These are phyloP conservation scores for Serendipita sp. DNA, from an alignment of 768 basidiomycete species.

Conservation along the genomic window DNA sequence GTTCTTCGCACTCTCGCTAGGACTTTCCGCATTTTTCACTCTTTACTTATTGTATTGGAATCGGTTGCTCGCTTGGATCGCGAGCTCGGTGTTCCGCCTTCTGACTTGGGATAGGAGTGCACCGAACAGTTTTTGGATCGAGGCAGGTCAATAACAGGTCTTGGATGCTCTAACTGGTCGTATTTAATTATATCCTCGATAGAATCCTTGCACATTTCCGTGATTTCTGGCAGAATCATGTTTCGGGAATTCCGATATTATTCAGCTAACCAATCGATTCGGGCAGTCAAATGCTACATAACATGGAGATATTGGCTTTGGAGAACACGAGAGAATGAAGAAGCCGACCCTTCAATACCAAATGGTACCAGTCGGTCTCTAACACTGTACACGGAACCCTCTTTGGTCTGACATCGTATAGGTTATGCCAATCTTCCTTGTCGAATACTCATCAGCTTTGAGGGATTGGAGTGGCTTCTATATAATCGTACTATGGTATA, in stretches of 20 bases:
- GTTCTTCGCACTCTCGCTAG: constrained; percentile 3
- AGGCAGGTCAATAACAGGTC: constrained; percentile 14
- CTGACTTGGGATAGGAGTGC: constrained; percentile 62
- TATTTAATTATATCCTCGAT: neutral
- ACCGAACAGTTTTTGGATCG: constrained; percentile 60
- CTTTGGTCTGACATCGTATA: neutral
- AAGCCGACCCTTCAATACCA: constrained; percentile 31
- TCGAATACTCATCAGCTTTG: constrained; percentile 59
- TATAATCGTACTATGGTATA: constrained; percentile 83
- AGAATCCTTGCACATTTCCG: constrained; percentile 88
- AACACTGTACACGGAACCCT: neutral
- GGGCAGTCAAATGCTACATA: constrained; percentile 66
- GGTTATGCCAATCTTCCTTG: constrained; percentile 34
- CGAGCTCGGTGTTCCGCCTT: constrained; percentile 50
- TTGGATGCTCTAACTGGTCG: neutral
- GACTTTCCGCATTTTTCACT: constrained; percentile 18
- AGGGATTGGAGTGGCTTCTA: constrained; percentile 85
- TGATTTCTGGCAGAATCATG: constrained; percentile 71
- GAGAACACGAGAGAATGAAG: constrained; percentile 56
- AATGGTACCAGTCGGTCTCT: constrained; percentile 23
- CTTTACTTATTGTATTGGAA: constrained; percentile 88
- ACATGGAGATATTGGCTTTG: constrained; percentile 94
- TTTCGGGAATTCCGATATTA: constrained; percentile 80
- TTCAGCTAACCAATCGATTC: constrained; percentile 80
- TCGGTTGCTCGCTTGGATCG: constrained; percentile 53